Conservation (phyloP, 192 early-diverging fungal genomes). For the Backusella tuberculispora region DNA sequence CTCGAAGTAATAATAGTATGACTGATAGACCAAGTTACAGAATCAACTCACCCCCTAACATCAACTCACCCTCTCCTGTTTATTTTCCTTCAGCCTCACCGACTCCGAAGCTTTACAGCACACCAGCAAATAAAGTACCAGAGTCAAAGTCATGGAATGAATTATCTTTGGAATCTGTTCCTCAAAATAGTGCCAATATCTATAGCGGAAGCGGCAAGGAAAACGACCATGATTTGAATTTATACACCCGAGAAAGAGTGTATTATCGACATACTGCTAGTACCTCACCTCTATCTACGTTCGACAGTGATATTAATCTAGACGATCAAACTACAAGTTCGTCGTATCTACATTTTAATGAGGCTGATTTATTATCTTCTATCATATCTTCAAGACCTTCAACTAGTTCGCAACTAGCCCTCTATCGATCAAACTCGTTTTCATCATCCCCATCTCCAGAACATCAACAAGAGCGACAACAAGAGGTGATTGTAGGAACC, state of each 20-base stretch:
- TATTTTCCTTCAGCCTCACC: constrained; percentile 17
- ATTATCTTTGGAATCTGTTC: constrained; percentile 1
- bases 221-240: not conserved
- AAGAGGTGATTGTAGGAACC: not conserved
- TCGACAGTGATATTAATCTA: not conserved
- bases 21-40: constrained; percentile 13
- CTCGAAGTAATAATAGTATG: not conserved
- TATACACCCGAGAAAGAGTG: not conserved
- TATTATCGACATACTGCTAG: constrained; percentile 6
- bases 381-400: constrained; percentile 10
- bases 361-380: not conserved
- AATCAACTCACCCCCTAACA: constrained; percentile 4
- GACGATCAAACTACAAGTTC: constrained; percentile 2
- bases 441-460: not conserved
- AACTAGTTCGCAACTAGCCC: not conserved
- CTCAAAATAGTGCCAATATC: not conserved
- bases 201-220: not conserved
- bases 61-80: constrained; percentile 16
- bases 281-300: not conserved
- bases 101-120: constrained; percentile 9
- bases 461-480: not conserved
- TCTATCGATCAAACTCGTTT: not conserved
- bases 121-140: constrained; percentile 14
- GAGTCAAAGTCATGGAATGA: constrained; percentile 13
- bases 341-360: not conserved